Conservation (phyloP, 345 rosid genomes). For the Melaleuca quinquenervia region DNA sequence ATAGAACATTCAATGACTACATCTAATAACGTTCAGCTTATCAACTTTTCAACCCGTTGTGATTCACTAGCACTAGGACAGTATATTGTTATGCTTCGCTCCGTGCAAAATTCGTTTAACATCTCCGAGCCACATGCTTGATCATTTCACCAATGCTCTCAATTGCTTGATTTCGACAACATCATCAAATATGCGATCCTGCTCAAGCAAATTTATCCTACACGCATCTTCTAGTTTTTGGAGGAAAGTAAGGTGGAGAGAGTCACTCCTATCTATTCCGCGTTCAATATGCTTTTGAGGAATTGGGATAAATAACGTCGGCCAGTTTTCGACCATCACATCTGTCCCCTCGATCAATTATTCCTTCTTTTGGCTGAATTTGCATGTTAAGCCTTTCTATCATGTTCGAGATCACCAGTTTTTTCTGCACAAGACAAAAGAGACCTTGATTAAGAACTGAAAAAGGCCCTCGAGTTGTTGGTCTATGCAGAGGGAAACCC, state of each 20-base stretch:
- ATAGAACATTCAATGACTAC: not conserved
- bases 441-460: not conserved
- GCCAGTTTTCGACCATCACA: not conserved
- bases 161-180: not conserved
- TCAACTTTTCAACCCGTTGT: not conserved
- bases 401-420: not conserved
- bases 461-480: not conserved
- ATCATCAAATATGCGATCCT: not conserved
- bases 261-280: not conserved
- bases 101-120: not conserved
- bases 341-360: not conserved
- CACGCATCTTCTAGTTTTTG: not conserved
- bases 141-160: not conserved
- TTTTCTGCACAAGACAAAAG: not conserved
- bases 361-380: not conserved
- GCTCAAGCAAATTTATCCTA: not conserved
- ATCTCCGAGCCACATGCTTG: not conserved
- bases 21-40: accelerated
- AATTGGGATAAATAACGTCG: not conserved
- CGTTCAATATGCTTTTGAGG: not conserved
- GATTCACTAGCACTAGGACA: accelerated
- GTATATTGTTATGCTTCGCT: not conserved
- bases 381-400: not conserved
- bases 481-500: not conserved
- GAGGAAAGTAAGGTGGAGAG: not conserved